Evolutionary conservation across 2,329 filamentous ascomycete genomes (phyloP), one percentile per base, ranked within the genome.

Genomic region (Chaetomiaceae sp.): DNA sequence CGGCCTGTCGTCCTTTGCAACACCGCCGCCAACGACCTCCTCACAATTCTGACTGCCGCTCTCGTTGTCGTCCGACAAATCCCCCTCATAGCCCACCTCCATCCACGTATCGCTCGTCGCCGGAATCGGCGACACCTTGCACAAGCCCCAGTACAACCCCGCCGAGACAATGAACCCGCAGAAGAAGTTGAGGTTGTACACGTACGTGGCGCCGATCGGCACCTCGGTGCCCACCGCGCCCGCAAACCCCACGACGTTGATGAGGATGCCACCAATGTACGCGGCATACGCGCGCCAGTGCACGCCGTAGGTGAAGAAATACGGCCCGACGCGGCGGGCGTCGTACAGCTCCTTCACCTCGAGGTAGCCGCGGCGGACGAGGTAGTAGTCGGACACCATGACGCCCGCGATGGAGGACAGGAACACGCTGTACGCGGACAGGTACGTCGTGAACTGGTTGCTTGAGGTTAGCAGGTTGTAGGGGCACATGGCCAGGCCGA

Each of bases 131-230:
- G 70, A 87, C 21, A 90, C 30, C 51, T 71, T 78, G 66, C 85
- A 90, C 1, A 95, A 73, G 0, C 66, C 48, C 71, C 80, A 95
- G 69, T 96, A 96, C 7, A 83, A 69, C 0, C 57, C 64, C 0
- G 73, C 73, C 0, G 88, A 79, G 10, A 95, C 78, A 41, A 89
- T 73, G 65, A 95, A 91, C 0, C 91, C 91, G 38, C 79, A 79
- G 66, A 96, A 95, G 73, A 91, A 96, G 68, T 96, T 96, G 60
- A 96, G 64, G 58, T 90, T 87, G 73, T 95, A 96, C 53, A 96
- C 82, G 64, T 95, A 95, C 1, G 78, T 82, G 2, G 92, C 91
- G 1, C 86, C 90, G 5, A 80, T 73, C 0, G 92, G 91, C 0
- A 96, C 89, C 2, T 72, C 57, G 16, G 62, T 66, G 1, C 89